Evolutionary conservation across 805 yeast species (phyloP).

Genomic region (Vanderwaltozyma yarrowii): DNA sequence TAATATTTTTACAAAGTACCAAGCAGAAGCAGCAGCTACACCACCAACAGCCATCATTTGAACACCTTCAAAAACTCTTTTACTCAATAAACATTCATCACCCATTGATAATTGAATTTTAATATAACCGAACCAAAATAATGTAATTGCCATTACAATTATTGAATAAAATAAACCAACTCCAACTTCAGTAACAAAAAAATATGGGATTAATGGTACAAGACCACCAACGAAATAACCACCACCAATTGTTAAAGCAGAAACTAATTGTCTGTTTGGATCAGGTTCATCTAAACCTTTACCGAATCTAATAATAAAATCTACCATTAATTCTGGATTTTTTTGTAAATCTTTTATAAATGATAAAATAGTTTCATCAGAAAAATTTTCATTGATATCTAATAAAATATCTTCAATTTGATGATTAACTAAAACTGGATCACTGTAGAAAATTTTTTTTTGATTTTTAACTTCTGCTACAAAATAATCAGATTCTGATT

Average conservation of each 20-base stretch:
- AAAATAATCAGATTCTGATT: slow-evolving; percentile 70
- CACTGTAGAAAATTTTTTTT: slow-evolving; percentile 53
- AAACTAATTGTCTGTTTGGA: slow-evolving; percentile 75
- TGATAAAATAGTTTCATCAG: slow-evolving; percentile 59
- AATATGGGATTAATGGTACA: slow-evolving; percentile 82
- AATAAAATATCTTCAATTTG: slow-evolving; percentile 72
- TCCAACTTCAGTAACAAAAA: slow-evolving; percentile 64
- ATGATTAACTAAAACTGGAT: slow-evolving; percentile 54
- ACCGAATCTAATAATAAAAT: slow-evolving; percentile 77
- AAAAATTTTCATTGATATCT: slow-evolving; percentile 46
- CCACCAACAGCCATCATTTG: slow-evolving; percentile 95
- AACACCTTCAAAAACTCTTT: slow-evolving; percentile 64
- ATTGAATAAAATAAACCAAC: slow-evolving; percentile 67
- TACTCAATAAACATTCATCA: slow-evolving; percentile 50
- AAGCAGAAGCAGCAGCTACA: slow-evolving; percentile 93
- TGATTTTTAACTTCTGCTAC: slow-evolving; percentile 60
- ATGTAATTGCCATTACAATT: slow-evolving; percentile 73
- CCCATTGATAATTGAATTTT: slow-evolving; percentile 86
- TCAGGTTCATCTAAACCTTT: slow-evolving; percentile 93
- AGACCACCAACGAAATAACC: slow-evolving; percentile 89
- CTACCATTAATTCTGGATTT: slow-evolving; percentile 68
- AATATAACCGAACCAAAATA: slow-evolving; percentile 75
- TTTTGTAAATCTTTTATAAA: slow-evolving; percentile 72
- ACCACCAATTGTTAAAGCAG: slow-evolving; percentile 85
- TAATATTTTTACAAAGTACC: slow-evolving; percentile 75